Evolutionary conservation across 2,329 filamentous ascomycete genomes (phyloP), one percentile per base, ranked within the genome.

Genomic region (Cephalotrichum gorgonifer): DNA sequence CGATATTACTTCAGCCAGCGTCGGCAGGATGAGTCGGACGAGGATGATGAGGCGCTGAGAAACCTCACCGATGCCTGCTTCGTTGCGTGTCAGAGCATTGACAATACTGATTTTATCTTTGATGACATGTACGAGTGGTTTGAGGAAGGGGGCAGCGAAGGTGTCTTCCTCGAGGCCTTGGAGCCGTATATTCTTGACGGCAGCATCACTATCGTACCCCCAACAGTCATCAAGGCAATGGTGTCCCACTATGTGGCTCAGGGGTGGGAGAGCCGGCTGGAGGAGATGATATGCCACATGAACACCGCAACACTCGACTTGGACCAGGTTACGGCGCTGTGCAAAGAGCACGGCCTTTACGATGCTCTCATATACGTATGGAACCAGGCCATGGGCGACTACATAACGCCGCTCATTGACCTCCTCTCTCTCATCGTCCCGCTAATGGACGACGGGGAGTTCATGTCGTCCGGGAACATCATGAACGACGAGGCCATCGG

Each of bases 351-450:
- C 63, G 81, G 85, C 55, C 76, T 98, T 4, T 98, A 96, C 60
- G 94, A 98, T 65, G 94, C 93, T 2, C 78, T 96, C 50, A 89
- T 94, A 41, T 96, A 97, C 62, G 86, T 98, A 49, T 98, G 93
- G 93, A 97, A 95, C 52, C 85, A 88, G 63, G 89, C 88, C 3
- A 71, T 98, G 26, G 72, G 74, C 53, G 94, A 98, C 64, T 96
- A 94, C 58, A 83, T 96, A 53, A 94, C 90, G 2, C 91, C 93
- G 1, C 72, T 97, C 50, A 84, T 88, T 56, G 89, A 96, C 53
- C 76, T 98, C 2, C 70, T 95, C 44, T 71, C 78, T 14, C 71
- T 96, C n/a, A 63, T 86, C 28, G 68, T 76, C 56, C 79, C 72
- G 26, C 64, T 78, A n/a, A 73, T 75, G 57, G 74, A 74, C 53